Evolutionary conservation across 116 monocot genomes (phyloP).

Genomic region (Posidonia oceanica): DNA sequence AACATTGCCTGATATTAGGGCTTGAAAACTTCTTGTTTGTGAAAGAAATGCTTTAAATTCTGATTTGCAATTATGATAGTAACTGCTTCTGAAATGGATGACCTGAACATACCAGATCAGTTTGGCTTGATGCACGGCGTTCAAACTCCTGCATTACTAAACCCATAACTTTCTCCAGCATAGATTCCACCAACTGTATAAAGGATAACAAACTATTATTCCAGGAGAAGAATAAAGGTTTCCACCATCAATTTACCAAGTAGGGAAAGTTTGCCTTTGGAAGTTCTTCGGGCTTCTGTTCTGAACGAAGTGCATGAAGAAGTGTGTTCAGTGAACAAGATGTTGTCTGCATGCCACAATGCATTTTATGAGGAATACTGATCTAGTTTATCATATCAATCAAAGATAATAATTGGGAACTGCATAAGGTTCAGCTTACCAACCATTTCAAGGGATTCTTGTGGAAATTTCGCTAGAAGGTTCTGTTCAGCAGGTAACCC

Average conservation of each 20-base stretch:
- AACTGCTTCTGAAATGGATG: not conserved
- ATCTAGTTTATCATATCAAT: not conserved
- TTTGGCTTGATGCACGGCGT: conserved; percentile 46
- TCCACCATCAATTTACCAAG: not conserved
- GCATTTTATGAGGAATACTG: not conserved
- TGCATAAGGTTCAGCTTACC: conserved; percentile 10
- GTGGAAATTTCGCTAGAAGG: conserved; percentile 16
- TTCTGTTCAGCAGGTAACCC: conserved; percentile 15
- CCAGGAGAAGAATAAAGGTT: not conserved
- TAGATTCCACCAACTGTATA: conserved; percentile 65
- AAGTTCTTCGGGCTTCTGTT: conserved; percentile 84
- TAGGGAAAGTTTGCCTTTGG: conserved; percentile 39
- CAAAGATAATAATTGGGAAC: not conserved
- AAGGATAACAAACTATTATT: not conserved
- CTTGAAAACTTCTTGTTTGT: too few relatives aligned
- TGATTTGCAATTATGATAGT: not conserved
- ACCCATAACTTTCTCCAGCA: conserved; percentile 63
- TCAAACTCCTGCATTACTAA: conserved; percentile 55
- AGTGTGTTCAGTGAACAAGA: conserved; percentile 56
- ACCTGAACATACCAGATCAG: conserved; percentile 44
- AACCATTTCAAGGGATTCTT: conserved; percentile 61
- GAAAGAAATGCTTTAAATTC: too few relatives aligned
- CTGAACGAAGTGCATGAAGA: conserved; percentile 56
- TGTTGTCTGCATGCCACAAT: conserved; percentile 24
- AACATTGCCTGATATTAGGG: too few relatives aligned